These are phyloP conservation scores for Trypanosoma scelopori DNA, from an alignment of 208 protist genomes.

Conservation along the genomic window DNA sequence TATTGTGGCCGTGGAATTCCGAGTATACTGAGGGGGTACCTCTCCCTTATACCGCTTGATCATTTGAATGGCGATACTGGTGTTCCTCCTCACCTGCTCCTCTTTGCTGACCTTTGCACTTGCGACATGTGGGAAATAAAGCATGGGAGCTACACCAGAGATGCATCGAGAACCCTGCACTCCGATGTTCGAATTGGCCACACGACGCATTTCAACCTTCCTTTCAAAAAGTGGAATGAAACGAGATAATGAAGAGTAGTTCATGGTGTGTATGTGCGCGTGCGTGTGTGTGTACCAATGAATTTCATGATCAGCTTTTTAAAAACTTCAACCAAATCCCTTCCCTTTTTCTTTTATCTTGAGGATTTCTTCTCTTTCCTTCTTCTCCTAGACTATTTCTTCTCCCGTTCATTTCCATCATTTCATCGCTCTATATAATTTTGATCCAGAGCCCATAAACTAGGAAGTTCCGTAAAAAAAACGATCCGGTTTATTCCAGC, in stretches of 20 bases:
- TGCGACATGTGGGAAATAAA: slow-evolving; percentile 75
- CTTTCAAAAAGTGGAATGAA: slow-evolving; percentile 12
- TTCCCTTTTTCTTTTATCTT: slow-evolving; percentile 13
- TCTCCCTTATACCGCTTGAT: slow-evolving; percentile 84
- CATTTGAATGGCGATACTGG: slow-evolving; percentile 89
- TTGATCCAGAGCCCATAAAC: neutral
- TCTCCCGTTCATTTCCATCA: slow-evolving; percentile 11
- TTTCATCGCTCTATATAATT: neutral
- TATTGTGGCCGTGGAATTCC: slow-evolving; percentile 78
- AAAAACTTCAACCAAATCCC: neutral
- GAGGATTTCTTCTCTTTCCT: no score
- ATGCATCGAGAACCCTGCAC: slow-evolving; percentile 59
- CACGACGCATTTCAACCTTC: slow-evolving; percentile 58
- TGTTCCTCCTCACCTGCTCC: slow-evolving; percentile 88
- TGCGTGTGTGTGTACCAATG: no score
- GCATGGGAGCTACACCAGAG: slow-evolving; percentile 78
- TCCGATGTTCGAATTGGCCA: slow-evolving; percentile 39
- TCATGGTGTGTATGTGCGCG: no score
- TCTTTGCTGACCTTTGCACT: slow-evolving; percentile 53
- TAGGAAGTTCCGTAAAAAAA: slow-evolving; percentile 27
- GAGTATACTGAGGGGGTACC: slow-evolving; percentile 71
- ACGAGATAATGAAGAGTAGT: slow-evolving; percentile 15
- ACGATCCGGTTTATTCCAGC: slow-evolving; percentile 1
- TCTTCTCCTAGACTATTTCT: no score
- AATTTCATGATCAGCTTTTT: no score